Conservation (phyloP, 495 filamentous ascomycete genomes). For the Pseudoneurospora amorphoporcata region DNA sequence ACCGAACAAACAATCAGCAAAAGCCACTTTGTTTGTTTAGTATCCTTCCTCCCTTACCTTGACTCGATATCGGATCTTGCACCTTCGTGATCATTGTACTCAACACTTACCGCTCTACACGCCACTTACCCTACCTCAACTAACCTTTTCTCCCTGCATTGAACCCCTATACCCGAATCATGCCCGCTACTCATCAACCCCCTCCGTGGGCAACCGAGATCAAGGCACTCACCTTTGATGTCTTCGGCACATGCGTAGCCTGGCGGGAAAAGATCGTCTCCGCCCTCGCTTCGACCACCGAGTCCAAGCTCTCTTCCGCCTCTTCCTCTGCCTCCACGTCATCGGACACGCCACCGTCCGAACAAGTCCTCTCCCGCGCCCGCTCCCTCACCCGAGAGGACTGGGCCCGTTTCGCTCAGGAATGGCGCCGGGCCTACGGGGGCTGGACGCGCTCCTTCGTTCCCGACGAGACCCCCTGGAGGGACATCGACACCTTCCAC, state of each 20-base stretch:
- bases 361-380: constrained; percentile 21
- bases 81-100: background rate
- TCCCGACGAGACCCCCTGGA: constrained; percentile 36
- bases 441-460: constrained; percentile 47
- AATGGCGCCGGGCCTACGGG: constrained; percentile 58
- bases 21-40: background rate
- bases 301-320: constrained; percentile 28
- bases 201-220: constrained; percentile 7
- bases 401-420: constrained; percentile 52
- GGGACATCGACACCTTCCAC: constrained; percentile 58
- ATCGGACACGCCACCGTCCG: background rate
- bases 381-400: constrained; percentile 40
- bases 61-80: background rate
- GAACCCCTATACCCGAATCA: background rate
- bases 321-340: constrained; percentile 34
- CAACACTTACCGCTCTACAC: background rate
- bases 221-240: constrained; percentile 44
- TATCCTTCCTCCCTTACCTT: background rate
- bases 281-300: constrained; percentile 40
- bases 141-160: background rate
- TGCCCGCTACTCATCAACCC: background rate
- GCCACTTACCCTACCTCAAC: background rate
- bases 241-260: constrained; percentile 72
- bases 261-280: constrained; percentile 53
- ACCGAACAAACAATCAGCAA: background rate